Evolutionary conservation across 2,329 filamentous ascomycete species (phyloP).

Genomic region (Beauveria caledonica): DNA sequence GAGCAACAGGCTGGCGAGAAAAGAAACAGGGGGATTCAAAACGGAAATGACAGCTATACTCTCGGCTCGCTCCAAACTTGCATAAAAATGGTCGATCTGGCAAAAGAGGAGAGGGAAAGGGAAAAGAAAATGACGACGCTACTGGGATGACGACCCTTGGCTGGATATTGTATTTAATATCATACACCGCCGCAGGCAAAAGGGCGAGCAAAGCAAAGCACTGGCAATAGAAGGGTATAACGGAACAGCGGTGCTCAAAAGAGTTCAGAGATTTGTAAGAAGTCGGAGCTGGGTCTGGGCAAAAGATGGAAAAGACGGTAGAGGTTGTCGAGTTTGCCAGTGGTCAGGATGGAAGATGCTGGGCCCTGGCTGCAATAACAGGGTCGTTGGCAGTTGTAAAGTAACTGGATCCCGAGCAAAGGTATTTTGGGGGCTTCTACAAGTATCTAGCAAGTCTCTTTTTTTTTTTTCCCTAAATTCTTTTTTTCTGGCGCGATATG

Average conservation of each 20-base stretch:
- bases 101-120: background rate
- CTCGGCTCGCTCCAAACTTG: background rate
- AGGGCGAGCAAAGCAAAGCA: background rate
- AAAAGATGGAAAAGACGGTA: background rate
- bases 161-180: background rate
- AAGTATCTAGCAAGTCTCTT: slow-evolving; percentile 3
- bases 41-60: background rate
- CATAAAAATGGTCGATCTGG: background rate
- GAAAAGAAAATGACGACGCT: background rate
- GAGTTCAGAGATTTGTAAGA: background rate
- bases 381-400: background rate
- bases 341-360: background rate
- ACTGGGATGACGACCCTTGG: background rate
- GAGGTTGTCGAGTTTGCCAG: background rate
- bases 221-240: background rate
- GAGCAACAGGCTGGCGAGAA: background rate
- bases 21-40: background rate
- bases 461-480: background rate
- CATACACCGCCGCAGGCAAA: background rate
- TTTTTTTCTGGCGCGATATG: background rate
- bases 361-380: too few relatives aligned
- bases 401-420: background rate
- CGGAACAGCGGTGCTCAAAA: background rate
- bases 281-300: background rate
- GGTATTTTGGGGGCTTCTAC: background rate